A percentile compares a stretch with the other conserved stretches of the same genome.
Evolutionary conservation across 108 stramenopile genomes (phyloP).

Genomic region (Poteriospumella lacustris): DNA sequence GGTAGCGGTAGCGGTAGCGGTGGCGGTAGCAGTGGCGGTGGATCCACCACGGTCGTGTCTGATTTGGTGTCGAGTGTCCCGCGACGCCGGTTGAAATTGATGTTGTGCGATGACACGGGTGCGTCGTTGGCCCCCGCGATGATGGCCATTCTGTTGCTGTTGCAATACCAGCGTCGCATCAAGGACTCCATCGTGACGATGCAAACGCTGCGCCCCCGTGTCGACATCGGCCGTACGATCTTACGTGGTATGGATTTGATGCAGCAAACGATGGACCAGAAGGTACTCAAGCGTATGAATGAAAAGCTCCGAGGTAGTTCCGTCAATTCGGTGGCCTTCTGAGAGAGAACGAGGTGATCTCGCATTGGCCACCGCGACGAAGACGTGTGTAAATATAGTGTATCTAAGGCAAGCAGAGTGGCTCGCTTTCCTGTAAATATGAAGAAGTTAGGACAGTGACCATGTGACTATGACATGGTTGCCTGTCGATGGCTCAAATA

Average conservation of each 20-base stretch:
- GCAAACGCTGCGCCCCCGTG: not conserved
- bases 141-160: not conserved
- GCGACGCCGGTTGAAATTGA: too few species aligned
- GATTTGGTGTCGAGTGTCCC: too few species aligned
- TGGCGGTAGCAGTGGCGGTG: not conserved
- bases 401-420: too few species aligned
- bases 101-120: slow-evolving; percentile 5
- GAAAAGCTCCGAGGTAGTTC: not conserved
- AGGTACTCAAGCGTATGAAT: not conserved
- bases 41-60: not conserved
- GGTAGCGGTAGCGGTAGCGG: too few species aligned
- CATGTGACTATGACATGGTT: too few species aligned
- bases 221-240: not conserved
- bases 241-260: not conserved
- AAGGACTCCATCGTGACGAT: not conserved
- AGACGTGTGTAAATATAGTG: too few species aligned
- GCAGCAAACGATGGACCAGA: not conserved
- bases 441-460: too few species aligned
- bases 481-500: too few species aligned
- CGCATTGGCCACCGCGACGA: too few species aligned
- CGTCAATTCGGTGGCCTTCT: not conserved
- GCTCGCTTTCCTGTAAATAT: too few species aligned
- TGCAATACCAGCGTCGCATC: not conserved
- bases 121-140: not conserved
- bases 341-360: too few species aligned